A percentile compares a stretch with the other conserved stretches of the same genome.
Evolutionary conservation across 2,329 filamentous ascomycete genomes (phyloP).

Genomic region (Moelleriella libera): DNA sequence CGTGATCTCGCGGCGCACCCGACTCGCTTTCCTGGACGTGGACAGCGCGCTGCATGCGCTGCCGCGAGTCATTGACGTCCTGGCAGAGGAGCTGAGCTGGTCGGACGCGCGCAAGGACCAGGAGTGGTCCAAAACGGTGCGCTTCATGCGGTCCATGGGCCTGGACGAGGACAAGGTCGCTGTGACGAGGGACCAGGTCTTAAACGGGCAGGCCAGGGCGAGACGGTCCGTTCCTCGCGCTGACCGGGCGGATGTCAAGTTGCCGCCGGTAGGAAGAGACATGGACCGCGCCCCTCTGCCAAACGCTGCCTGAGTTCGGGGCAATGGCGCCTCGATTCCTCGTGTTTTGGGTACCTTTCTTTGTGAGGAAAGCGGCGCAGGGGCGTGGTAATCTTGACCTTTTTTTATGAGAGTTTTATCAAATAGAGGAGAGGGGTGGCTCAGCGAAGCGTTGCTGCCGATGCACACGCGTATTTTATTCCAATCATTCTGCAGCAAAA

Average conservation of each 20-base stretch:
- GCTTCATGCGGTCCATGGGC: conserved; percentile 31
- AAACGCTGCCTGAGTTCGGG: neutral
- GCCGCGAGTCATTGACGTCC: conserved; percentile 56
- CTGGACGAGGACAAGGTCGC: conserved; percentile 14
- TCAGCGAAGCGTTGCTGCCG: no score
- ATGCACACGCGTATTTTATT: no score
- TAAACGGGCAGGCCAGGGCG: conserved; percentile 1
- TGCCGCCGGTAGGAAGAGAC: neutral
- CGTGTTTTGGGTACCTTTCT: no score
- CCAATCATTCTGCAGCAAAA: no score
- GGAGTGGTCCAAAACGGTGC: conserved; percentile 38
- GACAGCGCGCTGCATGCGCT: conserved; percentile 56
- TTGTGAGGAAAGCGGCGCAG: no score
- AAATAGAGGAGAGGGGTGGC: no score
- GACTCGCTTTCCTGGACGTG: conserved; percentile 64
- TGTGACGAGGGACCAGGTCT: conserved; percentile 9
- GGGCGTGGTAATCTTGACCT: no score
- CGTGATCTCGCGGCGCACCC: conserved; percentile 54
- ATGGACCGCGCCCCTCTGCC: neutral
- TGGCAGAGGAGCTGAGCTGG: conserved; percentile 58
- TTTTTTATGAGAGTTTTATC: no score
- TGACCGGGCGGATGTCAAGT: neutral
- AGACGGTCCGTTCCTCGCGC: neutral
- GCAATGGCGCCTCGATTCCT: no score
- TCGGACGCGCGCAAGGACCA: conserved; percentile 39